Base-by-base conservation (phyloP, 176 grass and related monocot genomes). In the Carex scoparia region DNA sequence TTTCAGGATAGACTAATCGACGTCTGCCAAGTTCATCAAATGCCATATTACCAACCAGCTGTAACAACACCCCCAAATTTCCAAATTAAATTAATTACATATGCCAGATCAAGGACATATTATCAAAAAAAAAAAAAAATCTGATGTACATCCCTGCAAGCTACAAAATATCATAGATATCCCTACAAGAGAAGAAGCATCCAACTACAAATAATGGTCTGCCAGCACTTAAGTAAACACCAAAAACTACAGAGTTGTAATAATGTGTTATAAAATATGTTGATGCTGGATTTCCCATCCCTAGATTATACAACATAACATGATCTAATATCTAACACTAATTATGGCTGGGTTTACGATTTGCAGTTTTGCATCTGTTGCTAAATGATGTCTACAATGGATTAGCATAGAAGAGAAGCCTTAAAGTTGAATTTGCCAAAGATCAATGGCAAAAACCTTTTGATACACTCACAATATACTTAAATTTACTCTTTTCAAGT, bases 11-110 rank as follows among this genome's bases (percentile, higher is more conserved):
- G 65, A 81, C 33, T 77, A 84, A 84, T 88, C 65, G 79, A 57
- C 74, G 69, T 94, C 84, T 89, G 71, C 62, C 80, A 79, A 65
- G 55, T 91, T 91, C 90, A 84, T 88, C 16, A 27, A 51, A 85
- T 65, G 87, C 83, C 51, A 94, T 90, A 90, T 93, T 84, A 90
- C 71, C 63, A 54, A 91, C 73, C 81, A 94, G 91, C 92, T 97
- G 91, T 87, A 86, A 79, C 13, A 57, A 79, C 13, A 35, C 53
- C 49, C 73, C 15, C 74, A 58, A 79, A 79, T 33, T 71, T 78
- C 74, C 51, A 79, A 16, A 30, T 79, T 58, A 58, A 27, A 79
- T 78, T 78, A 78, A 57, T 37, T 13, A 33, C 14, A 79, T 28
- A 63, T 33, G 74, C 7, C 48, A 32, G 10, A 56, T n/a, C 53